Evolutionary conservation across 2,329 filamentous ascomycete species (phyloP), one percentile per base, ranked within the genome.

Genomic region (Penicillium sp.): DNA sequence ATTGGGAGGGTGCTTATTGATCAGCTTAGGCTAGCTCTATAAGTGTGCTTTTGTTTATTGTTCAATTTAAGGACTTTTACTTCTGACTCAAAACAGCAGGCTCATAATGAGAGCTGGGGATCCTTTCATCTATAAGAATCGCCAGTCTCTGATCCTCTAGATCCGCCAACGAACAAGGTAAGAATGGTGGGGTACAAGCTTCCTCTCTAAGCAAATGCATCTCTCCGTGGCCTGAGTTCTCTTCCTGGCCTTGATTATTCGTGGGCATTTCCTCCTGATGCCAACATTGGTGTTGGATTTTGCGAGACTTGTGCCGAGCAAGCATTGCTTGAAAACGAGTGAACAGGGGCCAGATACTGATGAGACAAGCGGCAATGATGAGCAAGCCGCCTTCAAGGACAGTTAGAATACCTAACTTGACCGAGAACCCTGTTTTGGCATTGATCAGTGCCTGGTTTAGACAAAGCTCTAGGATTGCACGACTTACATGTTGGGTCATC

Each of bases 361-460:
- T 53, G 7, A 62, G 52, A 46, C 58, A 62, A 7, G 60, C 56
- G 4, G 60, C 54, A 19, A 62, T 52, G 27, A 62, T 57, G 11
- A 61, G 48, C 29, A 61, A 45, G 0, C 35, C 67, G 1, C 51
- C 52, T 49, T 61, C 60, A 3, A 62, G 30, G 2, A 53, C 27
- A 2, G 47, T 48, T 34, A 57, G 43, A 27, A 61, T 51, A 8
- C 56, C 54, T 4, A 57, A 50, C 19, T 59, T 45, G 18, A 55
- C 47, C 1, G 52, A 57, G 14, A 53, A 43, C 56, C 58, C 58
- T 60, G 23, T 19, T 39, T 39, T 10, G 13, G 23, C 6, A 16
- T 5, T n/a, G 2, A 26, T 56, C 26, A 60, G 46, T 30, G 9
- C 13, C 6, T 27, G 4, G 19, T 36, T n/a, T 29, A 4, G 7